These are phyloP conservation scores for Aspergillus latus DNA, from an alignment of 2,329 filamentous ascomycete species.

Conservation along the genomic window DNA sequence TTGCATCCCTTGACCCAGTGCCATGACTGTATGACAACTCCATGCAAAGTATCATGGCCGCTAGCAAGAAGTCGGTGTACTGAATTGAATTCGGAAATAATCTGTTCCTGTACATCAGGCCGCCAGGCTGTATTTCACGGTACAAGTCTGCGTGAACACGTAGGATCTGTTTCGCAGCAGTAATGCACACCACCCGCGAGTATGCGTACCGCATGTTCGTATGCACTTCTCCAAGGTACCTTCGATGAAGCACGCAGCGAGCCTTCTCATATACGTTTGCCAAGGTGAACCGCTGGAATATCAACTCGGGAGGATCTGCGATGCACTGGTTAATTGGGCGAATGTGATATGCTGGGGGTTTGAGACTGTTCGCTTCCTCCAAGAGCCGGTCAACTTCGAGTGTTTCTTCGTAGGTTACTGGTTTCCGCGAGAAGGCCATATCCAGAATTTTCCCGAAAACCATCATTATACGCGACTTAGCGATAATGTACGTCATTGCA, in stretches of 20 bases:
- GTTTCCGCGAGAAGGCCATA: conserved; percentile 35
- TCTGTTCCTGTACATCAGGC: conserved; percentile 52
- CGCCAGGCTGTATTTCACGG: conserved; percentile 55
- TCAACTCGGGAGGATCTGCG: conserved; percentile 50
- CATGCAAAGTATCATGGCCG: conserved; percentile 61
- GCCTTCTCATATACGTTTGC: conserved; percentile 54
- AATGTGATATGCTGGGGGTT: conserved; percentile 26
- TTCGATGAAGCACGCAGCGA: conserved; percentile 55
- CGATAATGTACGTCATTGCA: conserved; percentile 38
- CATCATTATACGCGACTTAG: conserved; percentile 37
- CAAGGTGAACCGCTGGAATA: conserved; percentile 55
- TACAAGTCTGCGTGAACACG: conserved; percentile 52
- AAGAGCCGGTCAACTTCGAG: conserved; percentile 38
- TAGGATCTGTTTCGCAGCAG: conserved; percentile 51
- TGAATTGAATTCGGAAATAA: conserved; percentile 61
- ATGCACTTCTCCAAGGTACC: conserved; percentile 46
- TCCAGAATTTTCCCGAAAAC: conserved; percentile 41
- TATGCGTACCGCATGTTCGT: conserved; percentile 40
- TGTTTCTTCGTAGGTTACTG: conserved; percentile 37
- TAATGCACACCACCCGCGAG: conserved; percentile 49
- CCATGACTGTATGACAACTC: conserved; percentile 28
- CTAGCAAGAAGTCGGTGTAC: conserved; percentile 62
- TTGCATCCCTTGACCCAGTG: conserved; percentile 8
- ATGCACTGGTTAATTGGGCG: conserved; percentile 40
- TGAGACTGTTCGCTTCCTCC: conserved; percentile 30